These are phyloP conservation scores for Monosporascus cannonballus DNA, from an alignment of 2,329 filamentous ascomycete genomes.

Conservation along the genomic window DNA sequence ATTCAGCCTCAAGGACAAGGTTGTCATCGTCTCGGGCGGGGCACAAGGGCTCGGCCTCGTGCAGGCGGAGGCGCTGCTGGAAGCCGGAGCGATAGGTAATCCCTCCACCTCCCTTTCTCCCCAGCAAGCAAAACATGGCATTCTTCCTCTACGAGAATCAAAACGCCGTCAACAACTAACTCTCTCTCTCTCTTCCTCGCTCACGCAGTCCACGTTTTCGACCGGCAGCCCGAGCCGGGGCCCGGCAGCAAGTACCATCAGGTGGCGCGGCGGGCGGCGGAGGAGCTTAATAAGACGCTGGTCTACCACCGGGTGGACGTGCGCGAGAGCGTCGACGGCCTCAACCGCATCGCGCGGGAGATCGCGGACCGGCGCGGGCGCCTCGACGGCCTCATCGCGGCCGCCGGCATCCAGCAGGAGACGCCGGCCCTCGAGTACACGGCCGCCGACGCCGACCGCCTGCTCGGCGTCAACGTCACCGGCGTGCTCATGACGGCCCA, in stretches of 20 bases:
- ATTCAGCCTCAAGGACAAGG: constrained; percentile 68
- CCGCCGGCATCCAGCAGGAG: constrained; percentile 73
- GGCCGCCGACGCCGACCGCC: constrained; percentile 66
- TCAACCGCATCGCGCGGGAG: constrained; percentile 60
- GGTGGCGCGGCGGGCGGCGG: constrained; percentile 56
- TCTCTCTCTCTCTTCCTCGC: background rate
- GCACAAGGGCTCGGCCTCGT: constrained; percentile 73
- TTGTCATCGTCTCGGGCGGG: constrained; percentile 70
- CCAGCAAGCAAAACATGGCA: no score
- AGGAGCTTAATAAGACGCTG: constrained; percentile 60
- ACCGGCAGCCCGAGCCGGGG: constrained; percentile 52
- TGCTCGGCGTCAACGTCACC: constrained; percentile 82
- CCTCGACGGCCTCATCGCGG: constrained; percentile 71
- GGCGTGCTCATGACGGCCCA: constrained; percentile 82
- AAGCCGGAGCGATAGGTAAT: constrained; percentile 65
- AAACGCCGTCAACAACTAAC: background rate
- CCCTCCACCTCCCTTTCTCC: background rate
- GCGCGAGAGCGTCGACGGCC: constrained; percentile 54
- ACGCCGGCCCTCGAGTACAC: constrained; percentile 76
- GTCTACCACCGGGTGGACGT: constrained; percentile 78
- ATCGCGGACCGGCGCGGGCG: constrained; percentile 67
- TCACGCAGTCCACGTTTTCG: constrained; percentile 60
- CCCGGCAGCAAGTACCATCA: constrained; percentile 53
- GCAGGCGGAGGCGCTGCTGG: constrained; percentile 71
- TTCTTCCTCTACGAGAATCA: no score